phyloP scores from a whole-genome alignment of 495 filamentous ascomycete genomes.

The Penicillium subrubescens region DNA sequence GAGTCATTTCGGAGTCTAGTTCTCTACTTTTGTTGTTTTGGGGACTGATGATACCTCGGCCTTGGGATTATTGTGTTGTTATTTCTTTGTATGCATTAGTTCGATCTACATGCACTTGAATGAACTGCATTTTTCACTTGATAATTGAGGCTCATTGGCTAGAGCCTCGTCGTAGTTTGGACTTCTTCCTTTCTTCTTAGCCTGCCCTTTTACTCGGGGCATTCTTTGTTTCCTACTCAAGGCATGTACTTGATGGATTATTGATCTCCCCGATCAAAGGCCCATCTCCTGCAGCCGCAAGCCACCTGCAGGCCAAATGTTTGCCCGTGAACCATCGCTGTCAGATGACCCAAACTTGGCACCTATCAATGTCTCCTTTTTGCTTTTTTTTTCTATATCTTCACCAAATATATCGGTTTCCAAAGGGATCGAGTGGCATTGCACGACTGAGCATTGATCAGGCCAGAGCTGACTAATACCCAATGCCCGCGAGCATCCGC shows the following conservation, averaged over 20 bases:
- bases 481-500: not conserved
- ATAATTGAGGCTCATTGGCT: not conserved
- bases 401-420: not conserved
- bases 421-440: not conserved
- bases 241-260: not conserved
- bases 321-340: not conserved
- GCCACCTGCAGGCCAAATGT: not conserved
- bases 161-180: not conserved
- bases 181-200: not conserved
- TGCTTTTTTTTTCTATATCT: not conserved
- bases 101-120: not conserved
- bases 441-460: not conserved
- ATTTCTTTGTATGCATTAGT: not conserved
- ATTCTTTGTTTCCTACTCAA: not conserved
- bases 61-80: not conserved
- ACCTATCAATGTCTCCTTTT: not conserved
- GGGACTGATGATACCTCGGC: conserved; percentile 15
- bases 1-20: conserved; percentile 18
- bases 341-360: not conserved
- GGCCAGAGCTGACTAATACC: not conserved
- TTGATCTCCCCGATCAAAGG: not conserved
- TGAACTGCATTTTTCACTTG: not conserved
- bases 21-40: not conserved
- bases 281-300: not conserved
- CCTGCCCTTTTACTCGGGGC: not conserved